Conservation (phyloP, 1,139 yeast genomes). For the Pichia sp. region DNA sequence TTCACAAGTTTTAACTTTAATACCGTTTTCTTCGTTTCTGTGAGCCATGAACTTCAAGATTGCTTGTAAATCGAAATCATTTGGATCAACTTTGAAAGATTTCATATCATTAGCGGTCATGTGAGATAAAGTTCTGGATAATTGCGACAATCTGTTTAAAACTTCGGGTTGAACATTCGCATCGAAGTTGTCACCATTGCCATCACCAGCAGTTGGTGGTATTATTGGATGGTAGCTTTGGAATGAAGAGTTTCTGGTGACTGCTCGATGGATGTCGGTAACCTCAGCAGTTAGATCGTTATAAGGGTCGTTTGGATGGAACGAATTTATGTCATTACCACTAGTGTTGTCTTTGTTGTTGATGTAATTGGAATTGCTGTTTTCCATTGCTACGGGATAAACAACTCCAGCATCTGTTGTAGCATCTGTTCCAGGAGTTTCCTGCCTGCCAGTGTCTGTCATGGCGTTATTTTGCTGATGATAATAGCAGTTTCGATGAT, state of each 20-base stretch:
- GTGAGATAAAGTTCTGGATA: constrained; percentile 24
- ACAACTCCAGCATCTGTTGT: too few species aligned
- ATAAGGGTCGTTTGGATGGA: neutral
- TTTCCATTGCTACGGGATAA: neutral
- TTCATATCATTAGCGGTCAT: constrained; percentile 24
- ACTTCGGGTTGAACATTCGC: too few species aligned
- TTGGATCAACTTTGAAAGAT: constrained; percentile 20
- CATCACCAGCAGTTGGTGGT: neutral
- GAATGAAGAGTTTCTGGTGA: constrained; percentile 7
- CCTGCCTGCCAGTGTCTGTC: neutral
- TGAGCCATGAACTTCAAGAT: constrained; percentile 29
- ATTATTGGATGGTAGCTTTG: constrained; percentile 4
- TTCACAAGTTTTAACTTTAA: constrained; percentile 41
- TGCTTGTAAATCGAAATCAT: constrained; percentile 31
- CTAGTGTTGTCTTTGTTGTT: neutral
- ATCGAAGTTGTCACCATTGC: neutral
- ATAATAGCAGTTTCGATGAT: too few species aligned
- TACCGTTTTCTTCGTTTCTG: constrained; percentile 38
- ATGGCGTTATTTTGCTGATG: too few species aligned
- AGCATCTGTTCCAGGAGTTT: neutral
- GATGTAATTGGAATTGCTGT: neutral
- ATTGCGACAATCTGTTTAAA: constrained; percentile 23
- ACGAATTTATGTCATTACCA: neutral
- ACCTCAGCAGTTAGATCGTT: neutral
- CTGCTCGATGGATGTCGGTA: constrained; percentile 1